Percentiles rank a stretch among this genome's conserved stretches.
Conservation (phyloP, 345 rosid genomes). For the Bruguiera gymnorhiza region DNA sequence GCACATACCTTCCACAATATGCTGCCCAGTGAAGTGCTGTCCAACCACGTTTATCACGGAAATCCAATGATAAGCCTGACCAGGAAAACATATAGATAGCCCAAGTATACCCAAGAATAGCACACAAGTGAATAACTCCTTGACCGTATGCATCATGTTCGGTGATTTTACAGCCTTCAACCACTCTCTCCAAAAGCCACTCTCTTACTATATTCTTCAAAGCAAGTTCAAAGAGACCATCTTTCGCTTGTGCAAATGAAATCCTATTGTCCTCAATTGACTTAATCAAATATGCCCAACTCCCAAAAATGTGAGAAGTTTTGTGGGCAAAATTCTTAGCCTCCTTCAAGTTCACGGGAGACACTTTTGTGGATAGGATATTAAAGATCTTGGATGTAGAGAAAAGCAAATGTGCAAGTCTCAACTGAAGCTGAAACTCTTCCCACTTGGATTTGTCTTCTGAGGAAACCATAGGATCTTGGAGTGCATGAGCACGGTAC, state of each 20-base stretch:
- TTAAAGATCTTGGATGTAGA: slow-evolving; percentile 60
- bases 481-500: slow-evolving; percentile 44
- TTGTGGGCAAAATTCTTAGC: slow-evolving; percentile 55
- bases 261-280: slow-evolving; percentile 45
- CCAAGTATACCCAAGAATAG: slow-evolving; percentile 88
- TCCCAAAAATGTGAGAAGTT: slow-evolving; percentile 47
- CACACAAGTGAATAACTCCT: slow-evolving; percentile 88
- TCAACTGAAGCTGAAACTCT: slow-evolving; percentile 64
- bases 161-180: slow-evolving; percentile 50
- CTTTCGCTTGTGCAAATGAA: slow-evolving; percentile 62
- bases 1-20: slow-evolving; percentile 62
- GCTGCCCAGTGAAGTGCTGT: slow-evolving; percentile 99
- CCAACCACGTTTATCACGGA: slow-evolving; percentile 92
- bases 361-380: slow-evolving; percentile 49
- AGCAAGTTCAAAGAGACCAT: slow-evolving; percentile 57
- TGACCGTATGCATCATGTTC: slow-evolving; percentile 73
- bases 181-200: slow-evolving; percentile 84
- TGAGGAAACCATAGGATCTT: slow-evolving; percentile 30
- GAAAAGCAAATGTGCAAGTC: slow-evolving; percentile 75
- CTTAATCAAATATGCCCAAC: slow-evolving; percentile 73
- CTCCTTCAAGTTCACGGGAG: slow-evolving; percentile 48
- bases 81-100: slow-evolving; percentile 64
- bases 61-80: slow-evolving; percentile 74
- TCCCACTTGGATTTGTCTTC: slow-evolving; percentile 60
- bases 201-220: slow-evolving; percentile 72